Evolutionary conservation across 139 green algal species (phyloP).

Genomic region (Microglena sp.): DNA sequence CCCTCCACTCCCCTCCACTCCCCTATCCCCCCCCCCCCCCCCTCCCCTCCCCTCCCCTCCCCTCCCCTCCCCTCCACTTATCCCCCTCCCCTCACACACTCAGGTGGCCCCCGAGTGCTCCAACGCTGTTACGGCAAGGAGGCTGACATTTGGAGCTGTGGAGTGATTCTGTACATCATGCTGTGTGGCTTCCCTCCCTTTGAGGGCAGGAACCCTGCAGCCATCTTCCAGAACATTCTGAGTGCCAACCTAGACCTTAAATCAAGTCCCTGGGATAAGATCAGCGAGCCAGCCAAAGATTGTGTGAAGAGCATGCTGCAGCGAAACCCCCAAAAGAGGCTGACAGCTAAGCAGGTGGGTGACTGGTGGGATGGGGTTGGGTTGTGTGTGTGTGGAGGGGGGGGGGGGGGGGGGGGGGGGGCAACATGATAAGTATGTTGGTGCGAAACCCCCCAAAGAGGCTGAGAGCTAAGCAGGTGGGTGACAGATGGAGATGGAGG

Average conservation of each 20-base stretch:
- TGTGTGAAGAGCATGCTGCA: constrained; percentile 68
- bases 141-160: constrained; percentile 78
- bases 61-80: too few species aligned
- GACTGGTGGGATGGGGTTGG: too few species aligned
- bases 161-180: constrained; percentile 94
- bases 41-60: neutral
- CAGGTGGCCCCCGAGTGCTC: too few species aligned
- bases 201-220: constrained; percentile 35
- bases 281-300: constrained; percentile 66
- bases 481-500: too few species aligned
- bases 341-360: constrained; percentile 55
- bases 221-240: constrained; percentile 18
- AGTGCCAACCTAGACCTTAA: constrained; percentile 51
- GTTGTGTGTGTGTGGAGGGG: too few species aligned
- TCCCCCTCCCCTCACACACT: too few species aligned
- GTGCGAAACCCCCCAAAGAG: too few species aligned
- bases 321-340: constrained; percentile 67
- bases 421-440: constrained; percentile 72
- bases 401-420: too few species aligned
- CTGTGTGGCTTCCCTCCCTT: constrained; percentile 72
- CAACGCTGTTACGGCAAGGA: constrained; percentile 46
- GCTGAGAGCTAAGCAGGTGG: too few species aligned
- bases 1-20: too few species aligned
- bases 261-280: constrained; percentile 55
- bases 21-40: too few species aligned